Conservation (phyloP, 1,284 basidiomycete species). For the Phylloboletellus chloephorus region DNA sequence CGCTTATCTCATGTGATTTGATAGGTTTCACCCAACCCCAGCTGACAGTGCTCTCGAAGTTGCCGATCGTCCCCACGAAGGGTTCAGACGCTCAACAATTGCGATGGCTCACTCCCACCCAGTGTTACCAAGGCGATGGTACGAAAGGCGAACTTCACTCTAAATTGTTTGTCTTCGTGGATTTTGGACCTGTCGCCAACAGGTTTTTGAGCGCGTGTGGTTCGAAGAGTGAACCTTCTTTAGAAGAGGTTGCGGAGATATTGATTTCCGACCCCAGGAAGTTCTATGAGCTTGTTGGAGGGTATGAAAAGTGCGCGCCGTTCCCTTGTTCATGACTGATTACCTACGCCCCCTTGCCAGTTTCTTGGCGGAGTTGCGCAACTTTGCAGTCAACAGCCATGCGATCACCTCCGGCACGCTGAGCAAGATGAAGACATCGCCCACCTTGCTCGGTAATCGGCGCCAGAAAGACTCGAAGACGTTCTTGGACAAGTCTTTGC, state of each 20-base stretch:
- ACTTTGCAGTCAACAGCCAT: conserved; percentile 74
- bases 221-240: conserved; percentile 83
- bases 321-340: background rate
- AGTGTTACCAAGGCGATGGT: conserved; percentile 64
- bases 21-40: conserved; percentile 25
- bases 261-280: conserved; percentile 59
- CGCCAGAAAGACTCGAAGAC: conserved; percentile 35
- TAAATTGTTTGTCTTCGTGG: conserved; percentile 81
- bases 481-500: conserved; percentile 36
- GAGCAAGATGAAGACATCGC: conserved; percentile 60
- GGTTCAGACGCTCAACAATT: conserved; percentile 28
- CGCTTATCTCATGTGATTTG: background rate
- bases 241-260: conserved; percentile 70
- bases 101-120: conserved; percentile 53
- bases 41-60: conserved; percentile 37
- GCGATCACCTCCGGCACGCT: conserved; percentile 55
- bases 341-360: conserved; percentile 39
- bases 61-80: conserved; percentile 52
- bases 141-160: conserved; percentile 58
- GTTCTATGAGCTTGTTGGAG: conserved; percentile 66
- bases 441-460: conserved; percentile 69
- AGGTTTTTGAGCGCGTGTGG: conserved; percentile 85
- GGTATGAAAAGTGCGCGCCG: conserved; percentile 52
- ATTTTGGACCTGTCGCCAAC: conserved; percentile 83
- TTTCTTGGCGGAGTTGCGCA: conserved; percentile 78